These are phyloP conservation scores for Chondrostereum purpureum DNA, from an alignment of 1,284 basidiomycete genomes.

Conservation along the genomic window DNA sequence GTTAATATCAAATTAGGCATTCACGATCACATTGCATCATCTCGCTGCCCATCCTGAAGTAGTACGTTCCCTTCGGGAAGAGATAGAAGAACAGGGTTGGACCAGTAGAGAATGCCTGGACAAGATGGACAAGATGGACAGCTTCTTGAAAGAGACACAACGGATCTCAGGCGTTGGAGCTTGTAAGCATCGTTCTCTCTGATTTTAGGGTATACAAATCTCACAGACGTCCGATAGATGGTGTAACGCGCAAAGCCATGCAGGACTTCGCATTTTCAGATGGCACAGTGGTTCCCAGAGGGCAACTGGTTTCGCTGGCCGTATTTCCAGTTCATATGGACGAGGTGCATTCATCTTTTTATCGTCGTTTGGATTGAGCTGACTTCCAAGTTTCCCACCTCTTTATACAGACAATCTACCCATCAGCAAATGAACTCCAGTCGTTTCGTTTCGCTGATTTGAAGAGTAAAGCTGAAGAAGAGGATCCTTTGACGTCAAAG, in stretches of 20 bases:
- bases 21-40: slow-evolving; percentile 20
- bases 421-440: slow-evolving; percentile 19
- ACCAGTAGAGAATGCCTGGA: neutral
- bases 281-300: slow-evolving; percentile 22
- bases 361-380: neutral
- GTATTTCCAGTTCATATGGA: slow-evolving; percentile 16
- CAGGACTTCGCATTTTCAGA: slow-evolving; percentile 25
- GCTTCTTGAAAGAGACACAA: slow-evolving; percentile 1
- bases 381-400: neutral
- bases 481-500: slow-evolving; percentile 4
- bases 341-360: slow-evolving; percentile 5
- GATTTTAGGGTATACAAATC: slow-evolving; percentile 17
- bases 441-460: slow-evolving; percentile 21
- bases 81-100: slow-evolving; percentile 26
- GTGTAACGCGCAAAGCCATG: slow-evolving; percentile 16
- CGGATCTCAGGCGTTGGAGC: neutral
- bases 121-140: slow-evolving; percentile 3
- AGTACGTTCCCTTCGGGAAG: slow-evolving; percentile 27
- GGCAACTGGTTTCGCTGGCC: slow-evolving; percentile 17
- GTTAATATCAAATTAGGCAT: slow-evolving; percentile 24
- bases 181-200: too few species aligned
- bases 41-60: slow-evolving; percentile 26
- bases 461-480: slow-evolving; percentile 9
- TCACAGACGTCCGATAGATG: slow-evolving; percentile 10
- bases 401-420: slow-evolving; percentile 14